These are phyloP conservation scores for Polyporus tsugae DNA, from an alignment of 1,284 basidiomycete genomes.

Conservation along the genomic window DNA sequence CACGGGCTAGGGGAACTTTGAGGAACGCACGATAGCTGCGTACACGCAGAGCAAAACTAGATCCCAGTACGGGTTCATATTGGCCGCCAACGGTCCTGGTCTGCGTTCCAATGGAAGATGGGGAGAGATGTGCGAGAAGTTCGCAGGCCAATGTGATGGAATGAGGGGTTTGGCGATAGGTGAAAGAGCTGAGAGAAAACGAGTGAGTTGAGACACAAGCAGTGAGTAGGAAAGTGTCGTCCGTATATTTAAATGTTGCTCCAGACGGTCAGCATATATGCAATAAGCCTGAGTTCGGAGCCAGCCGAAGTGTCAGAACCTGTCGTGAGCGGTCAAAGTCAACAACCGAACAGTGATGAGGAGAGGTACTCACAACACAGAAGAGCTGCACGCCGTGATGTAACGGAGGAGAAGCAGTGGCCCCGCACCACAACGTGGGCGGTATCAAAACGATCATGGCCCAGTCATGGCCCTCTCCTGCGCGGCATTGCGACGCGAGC, in stretches of 20 bases:
- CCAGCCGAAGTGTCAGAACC: not conserved
- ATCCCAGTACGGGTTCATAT: not conserved
- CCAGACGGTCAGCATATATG: not conserved
- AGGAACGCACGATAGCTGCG: not conserved
- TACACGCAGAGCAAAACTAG: slow-evolving; percentile 1
- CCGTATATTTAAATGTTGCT: not conserved
- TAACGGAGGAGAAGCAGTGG: not conserved
- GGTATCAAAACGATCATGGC: not conserved
- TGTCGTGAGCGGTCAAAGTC: not conserved
- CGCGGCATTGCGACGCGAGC: not conserved
- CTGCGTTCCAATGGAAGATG: not conserved
- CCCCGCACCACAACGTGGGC: not conserved
- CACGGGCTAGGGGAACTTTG: not conserved
- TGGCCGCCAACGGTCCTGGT: too few relatives aligned
- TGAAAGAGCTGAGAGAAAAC: not conserved
- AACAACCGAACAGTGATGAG: slow-evolving; percentile 2
- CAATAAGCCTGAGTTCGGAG: not conserved
- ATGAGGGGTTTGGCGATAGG: not conserved
- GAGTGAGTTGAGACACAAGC: not conserved
- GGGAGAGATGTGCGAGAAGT: not conserved
- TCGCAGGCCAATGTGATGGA: not conserved
- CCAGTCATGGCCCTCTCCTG: not conserved
- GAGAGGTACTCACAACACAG: not conserved
- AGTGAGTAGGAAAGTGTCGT: not conserved
- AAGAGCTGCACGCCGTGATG: slow-evolving; percentile 7